Percentiles rank a stretch among this genome's conserved stretches.
phyloP scores from a whole-genome alignment of 2,329 filamentous ascomycete species.

The Nannizzia gypsea region DNA sequence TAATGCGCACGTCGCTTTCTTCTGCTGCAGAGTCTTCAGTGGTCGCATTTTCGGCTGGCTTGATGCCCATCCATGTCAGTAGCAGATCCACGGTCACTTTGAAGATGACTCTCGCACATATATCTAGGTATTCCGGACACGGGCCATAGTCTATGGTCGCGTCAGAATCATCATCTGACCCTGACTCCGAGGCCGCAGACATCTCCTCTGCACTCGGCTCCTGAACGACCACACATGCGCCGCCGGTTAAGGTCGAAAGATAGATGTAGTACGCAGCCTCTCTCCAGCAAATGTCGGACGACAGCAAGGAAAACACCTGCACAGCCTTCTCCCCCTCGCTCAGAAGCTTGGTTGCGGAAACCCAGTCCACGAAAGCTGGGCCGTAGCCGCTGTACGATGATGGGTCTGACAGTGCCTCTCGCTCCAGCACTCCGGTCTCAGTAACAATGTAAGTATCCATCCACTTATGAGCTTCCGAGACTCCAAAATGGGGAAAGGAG shows the following conservation, averaged over 20 bases:
- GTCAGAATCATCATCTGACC: too few relatives aligned
- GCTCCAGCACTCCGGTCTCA: conserved; percentile 24
- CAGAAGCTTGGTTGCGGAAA: conserved; percentile 27
- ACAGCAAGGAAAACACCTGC: conserved; percentile 36
- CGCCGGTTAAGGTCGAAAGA: conserved; percentile 34
- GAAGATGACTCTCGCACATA: conserved; percentile 30
- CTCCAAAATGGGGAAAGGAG: conserved; percentile 36
- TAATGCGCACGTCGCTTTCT: too few relatives aligned
- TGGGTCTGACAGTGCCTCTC: conserved; percentile 12
- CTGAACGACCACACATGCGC: conserved; percentile 29
- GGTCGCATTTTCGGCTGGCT: conserved; percentile 13
- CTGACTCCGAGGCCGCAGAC: too few relatives aligned
- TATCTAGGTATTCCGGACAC: too few relatives aligned
- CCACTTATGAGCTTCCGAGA: conserved; percentile 16
- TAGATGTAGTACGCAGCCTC: conserved; percentile 31
- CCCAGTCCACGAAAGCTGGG: conserved; percentile 36
- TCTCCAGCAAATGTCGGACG: conserved; percentile 14
- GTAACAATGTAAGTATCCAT: conserved; percentile 5
- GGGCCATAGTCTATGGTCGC: too few relatives aligned
- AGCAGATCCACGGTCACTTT: conserved; percentile 34
- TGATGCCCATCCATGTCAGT: conserved; percentile 36
- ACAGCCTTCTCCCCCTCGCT: conserved; percentile 28
- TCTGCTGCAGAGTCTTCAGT: conserved; percentile 13
- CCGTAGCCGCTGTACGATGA: conserved; percentile 25
- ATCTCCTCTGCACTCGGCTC: conserved; percentile 8